Conservation (phyloP, 2,329 filamentous ascomycete genomes). For the Apiospora aurea region DNA sequence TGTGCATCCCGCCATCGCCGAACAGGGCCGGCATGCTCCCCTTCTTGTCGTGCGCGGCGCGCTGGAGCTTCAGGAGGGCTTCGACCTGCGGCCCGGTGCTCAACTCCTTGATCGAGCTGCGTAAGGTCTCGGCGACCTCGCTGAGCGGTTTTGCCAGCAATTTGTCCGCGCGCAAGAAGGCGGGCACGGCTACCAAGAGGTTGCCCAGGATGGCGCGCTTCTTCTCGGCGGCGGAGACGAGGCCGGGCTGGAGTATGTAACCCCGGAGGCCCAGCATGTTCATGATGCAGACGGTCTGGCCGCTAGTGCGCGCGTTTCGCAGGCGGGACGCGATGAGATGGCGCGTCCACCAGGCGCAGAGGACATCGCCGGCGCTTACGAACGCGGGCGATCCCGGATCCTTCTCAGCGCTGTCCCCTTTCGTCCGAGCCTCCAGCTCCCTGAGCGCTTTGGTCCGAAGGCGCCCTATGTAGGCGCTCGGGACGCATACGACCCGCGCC, state of each 20-base stretch:
- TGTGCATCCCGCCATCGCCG: slow-evolving; percentile 41
- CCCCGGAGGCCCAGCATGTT: slow-evolving; percentile 36
- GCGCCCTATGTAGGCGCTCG: background rate
- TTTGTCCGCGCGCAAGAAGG: slow-evolving; percentile 33
- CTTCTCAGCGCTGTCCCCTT: background rate
- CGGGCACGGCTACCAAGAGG: slow-evolving; percentile 28
- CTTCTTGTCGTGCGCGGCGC: slow-evolving; percentile 32
- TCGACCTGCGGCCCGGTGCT: slow-evolving; percentile 43
- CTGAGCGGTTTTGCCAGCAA: slow-evolving; percentile 34
- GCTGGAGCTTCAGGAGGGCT: slow-evolving; percentile 36
- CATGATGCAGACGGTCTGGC: slow-evolving; percentile 43
- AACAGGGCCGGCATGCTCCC: slow-evolving; percentile 36
- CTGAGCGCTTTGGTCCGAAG: background rate
- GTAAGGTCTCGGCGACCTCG: slow-evolving; percentile 36
- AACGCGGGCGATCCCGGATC: background rate
- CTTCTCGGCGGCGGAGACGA: slow-evolving; percentile 31
- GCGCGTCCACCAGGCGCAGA: slow-evolving; percentile 47
- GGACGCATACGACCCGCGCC: background rate
- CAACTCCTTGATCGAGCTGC: slow-evolving; percentile 44
- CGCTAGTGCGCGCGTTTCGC: slow-evolving; percentile 37
- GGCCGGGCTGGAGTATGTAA: slow-evolving; percentile 26
- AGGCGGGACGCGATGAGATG: slow-evolving; percentile 37
- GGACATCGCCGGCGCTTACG: slow-evolving; percentile 31
- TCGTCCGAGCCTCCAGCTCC: background rate
- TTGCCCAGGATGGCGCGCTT: slow-evolving; percentile 34